phyloP scores from a whole-genome alignment of 495 filamentous ascomycete genomes.

The Penicillium herquei region DNA sequence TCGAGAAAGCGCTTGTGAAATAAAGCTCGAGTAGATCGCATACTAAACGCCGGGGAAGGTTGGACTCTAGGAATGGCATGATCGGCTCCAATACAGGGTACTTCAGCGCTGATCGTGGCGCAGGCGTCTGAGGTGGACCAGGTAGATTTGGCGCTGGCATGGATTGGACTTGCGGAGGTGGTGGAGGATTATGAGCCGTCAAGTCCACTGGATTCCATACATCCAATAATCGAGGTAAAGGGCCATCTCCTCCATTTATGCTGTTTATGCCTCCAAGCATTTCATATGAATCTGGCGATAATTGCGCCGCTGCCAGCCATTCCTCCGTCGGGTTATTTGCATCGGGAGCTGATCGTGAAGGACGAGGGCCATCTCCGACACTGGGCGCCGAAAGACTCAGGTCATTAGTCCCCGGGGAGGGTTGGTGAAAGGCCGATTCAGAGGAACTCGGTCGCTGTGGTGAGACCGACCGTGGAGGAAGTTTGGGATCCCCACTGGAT shows the following conservation, averaged over 20 bases:
- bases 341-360: conserved; percentile 14
- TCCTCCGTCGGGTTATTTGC: conserved; percentile 36
- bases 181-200: conserved; percentile 16
- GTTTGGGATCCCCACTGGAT: conserved; percentile 16
- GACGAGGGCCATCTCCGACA: conserved; percentile 26
- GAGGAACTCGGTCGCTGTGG: conserved; percentile 31
- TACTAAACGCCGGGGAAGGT: conserved; percentile 73
- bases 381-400: conserved; percentile 34
- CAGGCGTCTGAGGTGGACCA: conserved; percentile 16
- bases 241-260: conserved; percentile 24
- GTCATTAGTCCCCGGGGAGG: conserved; percentile 36
- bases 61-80: conserved; percentile 69
- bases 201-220: conserved; percentile 38
- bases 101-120: conserved; percentile 45
- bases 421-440: conserved; percentile 24
- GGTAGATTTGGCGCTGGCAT: conserved; percentile 7
- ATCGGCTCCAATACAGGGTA: conserved; percentile 87
- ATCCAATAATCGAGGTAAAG: conserved; percentile 37
- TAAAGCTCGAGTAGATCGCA: conserved; percentile 87
- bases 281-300: conserved; percentile 41
- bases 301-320: conserved; percentile 40
- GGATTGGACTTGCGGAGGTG: conserved; percentile 9
- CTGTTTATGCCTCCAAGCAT: conserved; percentile 26
- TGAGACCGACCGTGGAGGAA: conserved; percentile 8
- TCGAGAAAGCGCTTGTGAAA: conserved; percentile 81